A percentile compares a stretch with the other conserved stretches of the same genome.
These are phyloP conservation scores for Ceratocystis variospora DNA, from an alignment of 2,329 filamentous ascomycete genomes.

Conservation along the genomic window DNA sequence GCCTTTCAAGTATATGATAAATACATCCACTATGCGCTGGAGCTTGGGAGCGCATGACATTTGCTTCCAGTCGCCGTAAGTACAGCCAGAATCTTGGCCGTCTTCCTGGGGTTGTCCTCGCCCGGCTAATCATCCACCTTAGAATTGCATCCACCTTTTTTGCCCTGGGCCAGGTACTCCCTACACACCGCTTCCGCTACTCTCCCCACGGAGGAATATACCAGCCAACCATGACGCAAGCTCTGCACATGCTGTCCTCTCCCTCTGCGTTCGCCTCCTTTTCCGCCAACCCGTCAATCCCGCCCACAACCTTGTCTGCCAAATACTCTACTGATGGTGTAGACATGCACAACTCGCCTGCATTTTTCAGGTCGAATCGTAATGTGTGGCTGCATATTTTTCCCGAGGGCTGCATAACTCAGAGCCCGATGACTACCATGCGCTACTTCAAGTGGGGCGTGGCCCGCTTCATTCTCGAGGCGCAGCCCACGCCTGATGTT, in stretches of 20 bases:
- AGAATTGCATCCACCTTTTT: constrained; percentile 69
- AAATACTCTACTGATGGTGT: constrained; percentile 52
- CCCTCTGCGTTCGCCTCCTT: constrained; percentile 13
- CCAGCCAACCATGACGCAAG: constrained; percentile 77
- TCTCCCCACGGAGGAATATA: constrained; percentile 73
- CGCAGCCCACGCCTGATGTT: constrained; percentile 72
- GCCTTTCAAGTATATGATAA: constrained; percentile 58
- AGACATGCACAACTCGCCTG: constrained; percentile 57
- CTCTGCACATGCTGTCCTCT: constrained; percentile 63
- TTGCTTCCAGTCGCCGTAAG: constrained; percentile 75
- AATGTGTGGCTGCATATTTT: constrained; percentile 90
- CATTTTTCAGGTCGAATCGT: constrained; percentile 53
- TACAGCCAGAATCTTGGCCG: neutral
- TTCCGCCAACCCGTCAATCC: constrained; percentile 24
- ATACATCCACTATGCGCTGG: constrained; percentile 69
- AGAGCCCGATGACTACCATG: constrained; percentile 63
- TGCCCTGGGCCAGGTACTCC: constrained; percentile 74
- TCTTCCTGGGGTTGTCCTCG: neutral
- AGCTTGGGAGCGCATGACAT: constrained; percentile 87
- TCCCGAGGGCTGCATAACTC: constrained; percentile 88
- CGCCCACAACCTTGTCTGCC: constrained; percentile 35
- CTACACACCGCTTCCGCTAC: constrained; percentile 69
- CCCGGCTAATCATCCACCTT: neutral
- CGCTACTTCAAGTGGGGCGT: constrained; percentile 99
- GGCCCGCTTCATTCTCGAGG: constrained; percentile 78